Base-by-base conservation (phyloP, 208 protist genomes). In the Zelonia costaricensis region DNA sequence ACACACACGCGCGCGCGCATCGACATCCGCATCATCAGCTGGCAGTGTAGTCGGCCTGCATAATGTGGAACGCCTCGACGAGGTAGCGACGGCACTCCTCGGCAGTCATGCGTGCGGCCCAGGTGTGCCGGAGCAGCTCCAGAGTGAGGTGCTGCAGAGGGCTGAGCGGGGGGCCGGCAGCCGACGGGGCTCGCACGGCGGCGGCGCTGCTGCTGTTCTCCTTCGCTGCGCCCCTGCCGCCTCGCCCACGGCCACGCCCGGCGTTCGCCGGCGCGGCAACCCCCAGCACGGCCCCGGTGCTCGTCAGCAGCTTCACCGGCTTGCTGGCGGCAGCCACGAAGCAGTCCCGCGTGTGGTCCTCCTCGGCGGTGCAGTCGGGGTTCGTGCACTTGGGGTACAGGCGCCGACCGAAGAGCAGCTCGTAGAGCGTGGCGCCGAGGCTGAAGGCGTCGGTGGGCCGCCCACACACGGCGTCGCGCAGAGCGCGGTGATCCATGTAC, bases 401-500 rank as follows among this genome's bases (percentile, higher is more conserved):
- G 4, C 85, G 80, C 36, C 44, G 38, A 12, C 83, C 79, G 57
- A 82, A 92, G 12, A 91, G 53, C 27, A 95, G 33, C 55, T 92
- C 86, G 64, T 88, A 93, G 4, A 95, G 69, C 0, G 86, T 86
- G 28, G 79, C 73, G 25, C 89, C 89, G 48, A 95, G 78, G 33
- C 79, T 85, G 68, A 86, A 95, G 48, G 68, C 80, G 63, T 95
- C 89, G 0, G 89, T 95, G 0, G 84, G 77, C 5, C 85, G 80
- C 30, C 78, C 76, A 56, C 85, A 92, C 15, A 80, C 72, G n/a
- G 76, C 77, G 52, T 91, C 71, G 18, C 61, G 54, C 27, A 95
- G 76, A 0, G 89, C 89, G 15, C 68, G 69, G 10, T 79, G 62
- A 52, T 95, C 89, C 89, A 95, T 95, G 80, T 95, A 95, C 59